phyloP scores from a whole-genome alignment of 345 rosid genomes.

The Gossypium herbaceum region DNA sequence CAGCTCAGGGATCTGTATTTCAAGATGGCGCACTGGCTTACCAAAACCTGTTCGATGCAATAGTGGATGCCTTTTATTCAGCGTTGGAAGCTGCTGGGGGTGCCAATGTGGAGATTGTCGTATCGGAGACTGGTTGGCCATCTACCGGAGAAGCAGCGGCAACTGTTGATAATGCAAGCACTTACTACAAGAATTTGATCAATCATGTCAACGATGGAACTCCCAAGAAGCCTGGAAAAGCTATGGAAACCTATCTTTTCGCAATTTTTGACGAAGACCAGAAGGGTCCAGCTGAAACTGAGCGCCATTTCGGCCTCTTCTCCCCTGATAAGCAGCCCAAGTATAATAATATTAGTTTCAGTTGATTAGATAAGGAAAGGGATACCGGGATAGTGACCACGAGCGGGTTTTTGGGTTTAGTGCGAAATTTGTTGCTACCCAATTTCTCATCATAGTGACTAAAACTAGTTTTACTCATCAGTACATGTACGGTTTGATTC shows the following conservation, averaged over 20 bases:
- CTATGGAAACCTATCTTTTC: conserved; percentile 6
- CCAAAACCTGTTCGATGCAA: background rate
- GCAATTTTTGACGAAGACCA: conserved; percentile 31
- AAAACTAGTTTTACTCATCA: too few relatives aligned
- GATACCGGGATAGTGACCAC: too few relatives aligned
- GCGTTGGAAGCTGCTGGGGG: background rate
- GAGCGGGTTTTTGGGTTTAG: too few relatives aligned
- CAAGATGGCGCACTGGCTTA: conserved; percentile 13
- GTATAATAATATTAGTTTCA: conserved; percentile 20
- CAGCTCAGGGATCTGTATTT: background rate
- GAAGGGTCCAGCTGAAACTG: conserved; percentile 13
- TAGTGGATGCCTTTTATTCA: too few relatives aligned
- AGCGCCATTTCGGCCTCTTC: conserved; percentile 40
- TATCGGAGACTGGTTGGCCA: conserved; percentile 31
- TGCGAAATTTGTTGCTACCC: too few relatives aligned
- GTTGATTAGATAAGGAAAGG: background rate
- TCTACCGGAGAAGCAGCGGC: conserved; percentile 14
- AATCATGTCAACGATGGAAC: too few relatives aligned
- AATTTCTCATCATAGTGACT: too few relatives aligned
- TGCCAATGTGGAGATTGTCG: conserved; percentile 17
- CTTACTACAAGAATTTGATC: too few relatives aligned
- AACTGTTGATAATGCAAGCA: too few relatives aligned
- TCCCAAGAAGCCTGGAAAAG: conserved; percentile 21
- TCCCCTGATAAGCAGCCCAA: conserved; percentile 21
- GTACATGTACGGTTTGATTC: too few relatives aligned